Evolutionary conservation across 192 early-diverging fungal species (phyloP), one percentile per base, ranked within the genome.

Genomic region (Rhizoclosmatium globosum): DNA sequence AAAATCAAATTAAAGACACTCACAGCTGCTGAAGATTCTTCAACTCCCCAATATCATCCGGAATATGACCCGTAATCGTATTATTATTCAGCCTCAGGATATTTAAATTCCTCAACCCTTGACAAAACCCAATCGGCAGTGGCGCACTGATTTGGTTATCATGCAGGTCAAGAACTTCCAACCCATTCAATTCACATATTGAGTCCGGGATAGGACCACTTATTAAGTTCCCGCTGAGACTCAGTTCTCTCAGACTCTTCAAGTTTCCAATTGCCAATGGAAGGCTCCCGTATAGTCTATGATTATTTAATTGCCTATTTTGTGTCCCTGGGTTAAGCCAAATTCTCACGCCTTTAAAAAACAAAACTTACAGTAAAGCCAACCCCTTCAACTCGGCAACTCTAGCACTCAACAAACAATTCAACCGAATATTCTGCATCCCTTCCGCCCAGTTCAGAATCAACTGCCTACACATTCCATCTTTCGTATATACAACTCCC

Each of bases 61-160:
- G 71, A 38, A 72, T 72, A 7, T 13, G 7, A 2, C 71, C 71
- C 19, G 71, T 72, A 13, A 72, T 53, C 13, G 11, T 15, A 59
- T 72, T 72, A 39, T 59, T 59, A 42, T 72, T 72, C 71, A 72
- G n/a, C 23, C 71, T 47, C 71, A 72, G 41, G 11, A 72, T 59
- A 19, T 11, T 58, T 53, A 72, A 43, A 13, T 72, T 72, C 23
- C n/a, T 21, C 71, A 72, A 58, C 7, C 53, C 62, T 11, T 31
- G 19, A 58, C 48, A 72, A 72, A 72, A 42, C n/a, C n/a, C 50
- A 9, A 53, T n/a, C 53, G 71, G 71, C 3, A 72, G 42, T 4
- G 71, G 71, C 2, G 71, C 71, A 31, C 50, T 58, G n/a, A 72
- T 31, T 58, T 72, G 50, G 58, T 72, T 72, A 53, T 72, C 71